Base-by-base conservation (phyloP, 768 basidiomycete genomes). In the Pisolithus marmoratus region DNA sequence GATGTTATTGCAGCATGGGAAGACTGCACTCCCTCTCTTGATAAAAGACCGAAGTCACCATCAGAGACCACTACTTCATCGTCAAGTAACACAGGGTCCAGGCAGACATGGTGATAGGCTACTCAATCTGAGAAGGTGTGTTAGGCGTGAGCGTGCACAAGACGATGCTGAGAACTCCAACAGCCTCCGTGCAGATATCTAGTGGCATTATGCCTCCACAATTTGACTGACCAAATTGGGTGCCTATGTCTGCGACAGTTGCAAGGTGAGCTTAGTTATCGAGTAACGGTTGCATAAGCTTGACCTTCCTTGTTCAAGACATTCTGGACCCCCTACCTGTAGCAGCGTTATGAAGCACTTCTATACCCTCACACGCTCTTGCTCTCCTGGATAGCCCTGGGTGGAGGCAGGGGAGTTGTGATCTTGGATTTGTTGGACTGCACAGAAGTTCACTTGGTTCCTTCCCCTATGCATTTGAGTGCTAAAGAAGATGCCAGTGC, bases 401-500 rank as follows among this genome's bases (percentile, higher is more conserved):
- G 84, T 14, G 91, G 90, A 1, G 86, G 90, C 2, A 76, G 89
- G 9, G 91, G 91, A 0, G 83, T 92, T 41, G 90, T 94, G 3
- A 90, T 89, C 0, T 70, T 95, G 15, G 94, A 95, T 66, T 67
- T 96, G 2, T 68, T 93, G 43, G 92, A 92, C 64, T 94, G 92
- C 63, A 85, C 80, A 8, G 87, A 85, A 63, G 90, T 94, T 4
- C 84, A 89, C 50, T 86, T 84, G 5, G 87, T 88, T 0, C 86
- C 87, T 34, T 88, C 85, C 3, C 89, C 90, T 0, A 81, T 76
- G 22, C 91, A 94, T 61, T 87, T 87, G 0, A 81, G 78, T 49
- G 90, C 91, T 0, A 75, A 78, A 34, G 92, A 90, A 52, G 94
- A 95, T 62, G 84, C 94, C 7, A 93, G 94, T 0, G 90, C 88